Percentiles rank a stretch among this genome's conserved stretches.
Evolutionary conservation across 306 rosid genomes (phyloP).

Genomic region (Acacia crassicarpa): DNA sequence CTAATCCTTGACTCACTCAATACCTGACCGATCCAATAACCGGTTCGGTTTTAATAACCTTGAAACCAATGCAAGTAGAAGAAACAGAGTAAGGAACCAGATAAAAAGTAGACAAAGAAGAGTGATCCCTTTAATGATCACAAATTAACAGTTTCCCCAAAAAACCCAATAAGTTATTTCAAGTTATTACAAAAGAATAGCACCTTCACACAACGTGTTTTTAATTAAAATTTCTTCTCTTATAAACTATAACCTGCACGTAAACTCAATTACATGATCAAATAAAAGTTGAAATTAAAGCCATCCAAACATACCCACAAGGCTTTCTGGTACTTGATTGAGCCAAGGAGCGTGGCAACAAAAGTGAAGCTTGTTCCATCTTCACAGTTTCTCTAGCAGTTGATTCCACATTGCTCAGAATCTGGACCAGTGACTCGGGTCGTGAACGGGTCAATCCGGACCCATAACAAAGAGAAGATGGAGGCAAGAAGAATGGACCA

Average conservation of each 20-base stretch:
- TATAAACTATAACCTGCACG: conserved; percentile 43
- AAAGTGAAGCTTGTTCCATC: conserved; percentile 1
- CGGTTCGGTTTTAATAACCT: too few relatives aligned
- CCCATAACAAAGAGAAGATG: conserved; percentile 87
- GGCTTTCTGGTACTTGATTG: not conserved
- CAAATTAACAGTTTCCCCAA: conserved; percentile 22
- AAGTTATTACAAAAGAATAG: conserved; percentile 32
- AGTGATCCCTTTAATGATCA: conserved; percentile 23
- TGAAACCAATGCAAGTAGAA: too few relatives aligned
- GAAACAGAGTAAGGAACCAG: not conserved
- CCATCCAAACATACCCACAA: conserved; percentile 22
- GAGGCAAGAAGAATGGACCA: conserved; percentile 91
- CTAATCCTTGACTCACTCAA: too few relatives aligned
- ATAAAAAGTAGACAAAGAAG: conserved; percentile 13
- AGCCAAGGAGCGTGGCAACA: conserved; percentile 1
- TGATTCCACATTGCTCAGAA: conserved; percentile 77
- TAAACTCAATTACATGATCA: conserved; percentile 28
- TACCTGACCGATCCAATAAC: too few relatives aligned
- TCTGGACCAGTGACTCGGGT: conserved; percentile 80
- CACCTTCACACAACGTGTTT: conserved; percentile 28
- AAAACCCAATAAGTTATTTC: conserved; percentile 25
- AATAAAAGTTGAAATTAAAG: conserved; percentile 11
- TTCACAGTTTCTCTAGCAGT: conserved; percentile 58
- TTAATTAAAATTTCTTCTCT: conserved; percentile 33
- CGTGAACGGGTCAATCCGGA: conserved; percentile 76